Evolutionary conservation across 768 basidiomycete species (phyloP).

Genomic region (Tricholoma hemisulphureum): DNA sequence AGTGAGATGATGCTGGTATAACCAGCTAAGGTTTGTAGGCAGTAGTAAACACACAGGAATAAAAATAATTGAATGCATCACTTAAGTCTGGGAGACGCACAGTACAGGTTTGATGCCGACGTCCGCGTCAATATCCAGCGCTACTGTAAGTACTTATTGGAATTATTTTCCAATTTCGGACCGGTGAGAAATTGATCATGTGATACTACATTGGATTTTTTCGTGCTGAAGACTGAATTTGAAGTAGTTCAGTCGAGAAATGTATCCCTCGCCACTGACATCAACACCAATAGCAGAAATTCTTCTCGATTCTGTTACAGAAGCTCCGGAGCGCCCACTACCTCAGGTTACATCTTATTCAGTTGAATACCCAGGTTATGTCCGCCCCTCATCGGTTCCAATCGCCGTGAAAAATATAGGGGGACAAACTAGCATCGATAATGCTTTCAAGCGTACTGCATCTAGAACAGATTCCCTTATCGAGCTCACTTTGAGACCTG

Average conservation of each 20-base stretch:
- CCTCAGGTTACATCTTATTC: constrained; percentile 68
- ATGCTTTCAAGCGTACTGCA: constrained; percentile 69
- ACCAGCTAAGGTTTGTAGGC: too few species aligned
- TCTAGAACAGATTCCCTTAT: constrained; percentile 63
- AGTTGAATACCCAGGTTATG: constrained; percentile 90
- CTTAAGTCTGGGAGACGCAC: too few species aligned
- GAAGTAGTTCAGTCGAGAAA: too few species aligned
- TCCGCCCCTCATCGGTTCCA: constrained; percentile 58
- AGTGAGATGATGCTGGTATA: not conserved
- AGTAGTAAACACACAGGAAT: too few species aligned
- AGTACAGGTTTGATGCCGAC: too few species aligned
- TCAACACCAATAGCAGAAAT: not conserved
- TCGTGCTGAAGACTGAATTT: too few species aligned
- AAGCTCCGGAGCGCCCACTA: constrained; percentile 41
- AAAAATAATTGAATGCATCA: too few species aligned
- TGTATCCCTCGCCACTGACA: constrained; percentile 13
- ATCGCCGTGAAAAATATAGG: constrained; percentile 65
- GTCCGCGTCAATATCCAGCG: too few species aligned
- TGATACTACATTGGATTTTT: not conserved
- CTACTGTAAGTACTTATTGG: too few species aligned
- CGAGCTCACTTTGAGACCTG: constrained; percentile 74
- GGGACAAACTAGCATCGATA: constrained; percentile 67
- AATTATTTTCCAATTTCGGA: too few species aligned
- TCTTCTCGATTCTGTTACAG: not conserved
- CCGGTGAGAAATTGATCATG: not conserved